Evolutionary conservation across 2,329 filamentous ascomycete genomes (phyloP).

Genomic region (Gaeumannomyces sp.): DNA sequence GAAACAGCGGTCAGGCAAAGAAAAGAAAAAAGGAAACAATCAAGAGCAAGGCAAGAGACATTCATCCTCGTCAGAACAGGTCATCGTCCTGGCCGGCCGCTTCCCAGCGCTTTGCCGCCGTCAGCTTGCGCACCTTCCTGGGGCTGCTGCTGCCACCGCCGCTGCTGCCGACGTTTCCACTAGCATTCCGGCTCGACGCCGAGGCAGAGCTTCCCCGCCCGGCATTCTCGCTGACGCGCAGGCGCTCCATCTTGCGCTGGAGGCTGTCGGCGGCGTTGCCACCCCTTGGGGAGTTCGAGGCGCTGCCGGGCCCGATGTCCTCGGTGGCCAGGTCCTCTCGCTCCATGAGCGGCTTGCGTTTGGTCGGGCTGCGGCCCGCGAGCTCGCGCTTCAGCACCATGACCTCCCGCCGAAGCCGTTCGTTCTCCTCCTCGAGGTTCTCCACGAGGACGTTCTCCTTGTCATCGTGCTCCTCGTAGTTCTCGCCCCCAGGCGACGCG

Average conservation of each 20-base stretch:
- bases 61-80: conserved; percentile 23
- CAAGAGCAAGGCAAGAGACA: neutral
- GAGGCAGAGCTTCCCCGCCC: conserved; percentile 13
- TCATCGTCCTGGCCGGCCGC: conserved; percentile 32
- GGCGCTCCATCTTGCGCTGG: conserved; percentile 42
- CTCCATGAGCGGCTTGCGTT: conserved; percentile 49
- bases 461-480: conserved; percentile 27
- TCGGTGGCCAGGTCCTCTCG: conserved; percentile 37
- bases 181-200: conserved; percentile 17
- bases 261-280: conserved; percentile 25
- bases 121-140: conserved; percentile 48
- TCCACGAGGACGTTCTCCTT: conserved; percentile 59
- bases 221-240: conserved; percentile 38
- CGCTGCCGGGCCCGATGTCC: conserved; percentile 11
- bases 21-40: neutral
- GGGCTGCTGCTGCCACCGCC: conserved; percentile 32
- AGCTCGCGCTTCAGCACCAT: conserved; percentile 61
- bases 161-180: conserved; percentile 23
- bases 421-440: conserved; percentile 65
- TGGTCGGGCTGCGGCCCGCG: conserved; percentile 55
- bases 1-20: neutral
- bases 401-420: conserved; percentile 59
- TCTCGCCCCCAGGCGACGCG: conserved; percentile 7
- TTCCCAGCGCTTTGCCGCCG: conserved; percentile 40
- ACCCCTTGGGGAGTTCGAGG: conserved; percentile 2